Base-by-base conservation (phyloP, 2,329 filamentous ascomycete species). In the Ophiosphaerella herpotricha region DNA sequence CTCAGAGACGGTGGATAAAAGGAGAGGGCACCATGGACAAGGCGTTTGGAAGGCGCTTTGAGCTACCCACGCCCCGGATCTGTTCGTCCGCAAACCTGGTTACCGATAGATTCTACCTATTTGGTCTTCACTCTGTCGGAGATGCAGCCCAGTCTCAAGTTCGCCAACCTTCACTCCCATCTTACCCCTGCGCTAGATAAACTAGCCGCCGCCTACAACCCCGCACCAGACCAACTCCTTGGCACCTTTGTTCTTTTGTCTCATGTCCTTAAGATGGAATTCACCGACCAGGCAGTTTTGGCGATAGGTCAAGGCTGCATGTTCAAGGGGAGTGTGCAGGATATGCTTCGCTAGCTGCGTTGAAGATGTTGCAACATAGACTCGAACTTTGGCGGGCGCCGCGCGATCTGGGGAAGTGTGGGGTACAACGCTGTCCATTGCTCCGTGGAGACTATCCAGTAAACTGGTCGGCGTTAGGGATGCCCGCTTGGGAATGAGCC, bases 401-500 rank as follows among this genome's bases (percentile, higher is more conserved):
- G 14, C 12, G 14, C 35, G n/a, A 14, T 26, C 32, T 13, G 40
- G 14, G 21, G 34, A 38, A 38, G 7, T 16, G 13, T 38, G 40
- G 40, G 29, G 40, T 7, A 43, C 29, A 14, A 43, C n/a, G 14
- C 34, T n/a, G 23, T 40, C 46, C 35, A 33, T 45, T 45, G 14
- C 41, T 40, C 46, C 40, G 47, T 41, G 39, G 39, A 39, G 21
- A 8, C 8, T 24, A 9, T 11, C 23, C 11, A n/a, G 7, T 7
- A 39, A 39, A 23, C 18, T 39, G 2, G 21, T 52, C 53, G 53
- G 59, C 48, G 50, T 53, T 46, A 51, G 43, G 57, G 54, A 57
- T 50, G 53, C 56, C 58, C 62, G 52, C 57, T 57, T 59, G 48
- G 46, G 52, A 34, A 51, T 48, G 35, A 39, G 26, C 6, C 26